These are phyloP conservation scores for Neurospora sp. DNA, from an alignment of 495 filamentous ascomycete genomes.

Conservation along the genomic window DNA sequence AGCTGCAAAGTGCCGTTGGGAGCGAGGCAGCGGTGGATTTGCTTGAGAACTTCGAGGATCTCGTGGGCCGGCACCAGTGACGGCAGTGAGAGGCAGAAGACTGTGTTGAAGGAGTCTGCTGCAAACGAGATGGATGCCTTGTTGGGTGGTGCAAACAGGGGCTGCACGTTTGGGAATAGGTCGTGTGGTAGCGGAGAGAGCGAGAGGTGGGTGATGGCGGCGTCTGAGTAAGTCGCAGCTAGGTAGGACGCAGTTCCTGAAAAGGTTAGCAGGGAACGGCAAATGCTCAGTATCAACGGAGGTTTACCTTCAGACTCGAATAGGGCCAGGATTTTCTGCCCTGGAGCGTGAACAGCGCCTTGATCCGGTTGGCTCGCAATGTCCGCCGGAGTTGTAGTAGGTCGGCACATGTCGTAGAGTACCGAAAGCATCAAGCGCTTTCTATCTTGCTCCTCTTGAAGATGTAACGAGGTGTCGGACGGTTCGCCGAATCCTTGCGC, in stretches of 20 bases:
- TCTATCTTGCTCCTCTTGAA: conserved; percentile 31
- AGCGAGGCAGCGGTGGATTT: conserved; percentile 28
- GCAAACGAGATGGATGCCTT: conserved; percentile 22
- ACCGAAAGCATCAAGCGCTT: conserved; percentile 37
- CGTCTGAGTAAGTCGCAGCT: conserved; percentile 22
- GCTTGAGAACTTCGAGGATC: conserved; percentile 26
- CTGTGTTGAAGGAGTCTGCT: conserved; percentile 23
- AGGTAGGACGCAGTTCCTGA: conserved; percentile 34
- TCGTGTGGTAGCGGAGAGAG: conserved; percentile 22
- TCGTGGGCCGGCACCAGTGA: conserved; percentile 28
- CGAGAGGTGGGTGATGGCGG: conserved; percentile 25
- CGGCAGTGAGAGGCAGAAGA: conserved; percentile 27
- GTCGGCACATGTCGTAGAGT: conserved; percentile 12
- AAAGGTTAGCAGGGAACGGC: conserved; percentile 7
- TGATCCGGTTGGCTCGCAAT: neutral
- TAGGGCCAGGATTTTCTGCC: conserved; percentile 26
- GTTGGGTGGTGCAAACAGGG: conserved; percentile 24
- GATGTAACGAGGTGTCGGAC: conserved; percentile 21
- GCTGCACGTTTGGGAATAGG: conserved; percentile 29
- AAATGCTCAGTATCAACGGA: neutral
- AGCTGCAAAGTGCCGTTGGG: conserved; percentile 32
- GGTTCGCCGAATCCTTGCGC: conserved; percentile 31
- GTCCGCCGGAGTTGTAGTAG: neutral
- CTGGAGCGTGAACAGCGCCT: neutral
- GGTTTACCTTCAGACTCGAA: conserved; percentile 33